Base-by-base conservation (phyloP, 1,139 yeast species). In the Lodderomyces metapsilosis region DNA sequence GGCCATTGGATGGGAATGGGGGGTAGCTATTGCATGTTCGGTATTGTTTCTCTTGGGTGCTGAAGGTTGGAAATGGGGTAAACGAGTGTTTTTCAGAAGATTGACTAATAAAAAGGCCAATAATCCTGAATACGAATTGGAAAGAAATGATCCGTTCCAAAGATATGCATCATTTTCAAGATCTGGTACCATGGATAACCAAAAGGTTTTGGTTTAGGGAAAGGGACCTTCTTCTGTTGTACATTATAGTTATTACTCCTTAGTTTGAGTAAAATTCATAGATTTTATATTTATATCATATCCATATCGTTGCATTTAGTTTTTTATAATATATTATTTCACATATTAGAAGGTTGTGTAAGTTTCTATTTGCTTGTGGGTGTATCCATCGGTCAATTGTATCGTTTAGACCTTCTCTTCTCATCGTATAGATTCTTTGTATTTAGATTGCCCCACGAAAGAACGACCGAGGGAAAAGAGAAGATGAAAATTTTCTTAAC, bases 1-100 rank as follows among this genome's bases (percentile, higher is more conserved):
- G 10, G 80, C 84, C 5, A 86, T 88, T 48, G 76, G 83, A 3
- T 83, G 82, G 66, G 96, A 88, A 66, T 88, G 95, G 95, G 95
- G 88, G 2, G 64, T 87, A 47, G 80, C 91, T 0, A 56, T 86
- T 55, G 91, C 80, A 0, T 82, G 81, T 44, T 68, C 88, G 3
- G 37, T 78, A 25, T 73, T 78, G 38, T 87, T 83, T 59, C 66
- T 85, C 51, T 45, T 65, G 7, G 82, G 83, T 4, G 76, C 80
- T 41, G 95, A 88, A 59, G 51, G 67, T 7, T 85, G 84, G 78
- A 87, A 87, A 59, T 81, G 73, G 64, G 55, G 60, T 51, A 87
- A 87, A 68, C 74, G 95, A 58, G 49, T 74, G 8, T 79, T 77
- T 56, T 71, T 59, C 52, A 72, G 80, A 51, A 61, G 57, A 54